Evolutionary conservation across 2,329 filamentous ascomycete species (phyloP), one percentile per base, ranked within the genome.

Genomic region (Neonectria ditissima): DNA sequence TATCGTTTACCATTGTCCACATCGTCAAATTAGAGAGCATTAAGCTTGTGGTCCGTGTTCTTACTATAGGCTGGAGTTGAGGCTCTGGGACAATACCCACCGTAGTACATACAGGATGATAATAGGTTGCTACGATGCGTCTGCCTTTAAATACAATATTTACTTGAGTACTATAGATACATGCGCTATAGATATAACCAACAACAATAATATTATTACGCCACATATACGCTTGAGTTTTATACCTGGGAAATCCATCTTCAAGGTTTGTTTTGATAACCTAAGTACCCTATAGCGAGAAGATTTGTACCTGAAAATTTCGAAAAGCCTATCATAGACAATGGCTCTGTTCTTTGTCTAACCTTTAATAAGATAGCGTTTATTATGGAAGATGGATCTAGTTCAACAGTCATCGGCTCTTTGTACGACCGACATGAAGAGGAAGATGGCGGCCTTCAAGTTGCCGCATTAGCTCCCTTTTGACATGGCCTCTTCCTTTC

Each of bases 191-290:
- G 67, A 69, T 37, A 56, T 55, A 4, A 62, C 65, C 32, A 45
- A 4, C 24, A 39, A 60, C 10, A 69, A 71, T 53, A 37, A 52
- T 4, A 66, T 69, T 39, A 30, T 39, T 10, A 63, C 63, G 5
- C 69, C 67, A 7, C 69, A 71, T 57, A 47, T 71, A 16, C 62
- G 58, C 47, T 68, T 64, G 63, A 66, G 51, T 56, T 67, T 68
- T 37, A 26, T 71, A 16, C 54, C 59, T 13, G 63, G 67, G n/a
- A 32, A 51, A 44, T 28, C 57, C 1, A 58, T 66, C 10, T 48
- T 59, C 13, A 32, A 54, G 10, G 55, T 50, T 45, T 69, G 65
- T 65, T 65, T 62, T 53, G 51, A 65, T 28, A 13, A 39, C 4
- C 6, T 24, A 24, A 30, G 39, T 18, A 16, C 22, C 20, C 47